Evolutionary conservation across 1,139 yeast species (phyloP).

Genomic region (Kodamaea anthophila): DNA sequence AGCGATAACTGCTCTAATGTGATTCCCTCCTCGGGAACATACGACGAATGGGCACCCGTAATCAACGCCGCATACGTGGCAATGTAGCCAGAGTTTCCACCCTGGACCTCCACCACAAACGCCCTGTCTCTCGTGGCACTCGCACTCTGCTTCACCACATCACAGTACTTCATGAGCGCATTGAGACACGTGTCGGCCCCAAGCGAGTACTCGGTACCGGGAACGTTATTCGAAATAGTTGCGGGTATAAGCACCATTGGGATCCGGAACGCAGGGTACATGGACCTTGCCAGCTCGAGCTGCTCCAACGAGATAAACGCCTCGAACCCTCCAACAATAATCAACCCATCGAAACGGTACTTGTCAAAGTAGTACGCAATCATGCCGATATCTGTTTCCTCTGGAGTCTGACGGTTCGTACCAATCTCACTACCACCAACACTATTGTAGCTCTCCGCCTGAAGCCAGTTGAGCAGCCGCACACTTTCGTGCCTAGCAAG

Average conservation of each 20-base stretch:
- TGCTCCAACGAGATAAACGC: conserved; percentile 81
- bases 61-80: conserved; percentile 86
- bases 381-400: conserved; percentile 69
- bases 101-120: conserved; percentile 95
- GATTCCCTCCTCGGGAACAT: conserved; percentile 87
- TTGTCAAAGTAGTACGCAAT: conserved; percentile 88
- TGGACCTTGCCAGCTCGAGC: conserved; percentile 61
- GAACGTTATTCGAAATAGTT: conserved; percentile 94
- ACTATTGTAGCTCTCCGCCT: conserved; percentile 85
- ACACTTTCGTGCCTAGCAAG: conserved; percentile 75
- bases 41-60: conserved; percentile 89
- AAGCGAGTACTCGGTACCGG: conserved; percentile 91
- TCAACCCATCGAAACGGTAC: conserved; percentile 75
- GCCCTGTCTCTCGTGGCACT: conserved; percentile 92
- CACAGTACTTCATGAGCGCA: conserved; percentile 86
- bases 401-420: conserved; percentile 84
- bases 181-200: conserved; percentile 95
- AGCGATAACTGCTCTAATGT: conserved; percentile 64
- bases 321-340: conserved; percentile 94
- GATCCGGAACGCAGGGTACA: conserved; percentile 85
- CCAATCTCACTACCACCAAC: conserved; percentile 95
- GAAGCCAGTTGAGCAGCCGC: conserved; percentile 72
- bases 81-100: conserved; percentile 91
- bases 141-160: conserved; percentile 90
- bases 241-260: conserved; percentile 95